These are phyloP conservation scores for Pseudocercospora fijiensis DNA, from an alignment of 2,329 filamentous ascomycete species.

Conservation along the genomic window DNA sequence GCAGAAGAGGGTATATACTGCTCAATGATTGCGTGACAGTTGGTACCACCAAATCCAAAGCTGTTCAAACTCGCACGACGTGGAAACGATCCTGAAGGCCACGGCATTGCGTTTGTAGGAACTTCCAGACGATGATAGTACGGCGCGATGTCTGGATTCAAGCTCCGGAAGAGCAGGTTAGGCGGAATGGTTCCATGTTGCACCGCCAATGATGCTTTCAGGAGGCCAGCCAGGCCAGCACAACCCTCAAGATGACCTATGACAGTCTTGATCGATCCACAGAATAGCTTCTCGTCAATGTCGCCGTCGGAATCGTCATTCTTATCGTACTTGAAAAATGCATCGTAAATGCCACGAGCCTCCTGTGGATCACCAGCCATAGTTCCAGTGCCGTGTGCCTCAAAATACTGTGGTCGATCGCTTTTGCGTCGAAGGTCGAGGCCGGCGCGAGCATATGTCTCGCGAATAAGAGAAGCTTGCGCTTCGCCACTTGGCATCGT, in stretches of 20 bases:
- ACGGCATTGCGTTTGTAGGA: conserved; percentile 29
- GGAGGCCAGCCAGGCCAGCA: conserved; percentile 27
- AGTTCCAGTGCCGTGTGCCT: conserved; percentile 40
- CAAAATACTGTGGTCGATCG: conserved; percentile 25
- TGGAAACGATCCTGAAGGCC: conserved; percentile 28
- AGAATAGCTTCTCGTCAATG: conserved; percentile 15
- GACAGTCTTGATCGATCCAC: conserved; percentile 33
- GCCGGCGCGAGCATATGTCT: conserved; percentile 39
- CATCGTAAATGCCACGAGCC: conserved; percentile 26
- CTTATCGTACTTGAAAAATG: conserved; percentile 16
- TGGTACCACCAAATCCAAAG: conserved; percentile 31
- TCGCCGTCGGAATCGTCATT: conserved; percentile 2
- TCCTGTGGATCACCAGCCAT: conserved; percentile 33
- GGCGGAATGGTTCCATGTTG: conserved; percentile 31
- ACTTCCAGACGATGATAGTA: conserved; percentile 25
- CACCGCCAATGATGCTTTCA: conserved; percentile 33
- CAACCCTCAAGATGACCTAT: conserved; percentile 30
- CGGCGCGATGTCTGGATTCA: conserved; percentile 34
- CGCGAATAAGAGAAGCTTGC: conserved; percentile 41
- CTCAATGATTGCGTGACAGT: conserved; percentile 29
- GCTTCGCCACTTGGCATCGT: conserved; percentile 42
- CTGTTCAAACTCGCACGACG: conserved; percentile 27
- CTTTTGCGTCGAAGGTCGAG: conserved; percentile 16
- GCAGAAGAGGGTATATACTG: conserved; percentile 16
- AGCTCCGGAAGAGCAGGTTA: conserved; percentile 29